phyloP scores from a whole-genome alignment of 805 yeast species.

The Lachancea dasiensis region DNA sequence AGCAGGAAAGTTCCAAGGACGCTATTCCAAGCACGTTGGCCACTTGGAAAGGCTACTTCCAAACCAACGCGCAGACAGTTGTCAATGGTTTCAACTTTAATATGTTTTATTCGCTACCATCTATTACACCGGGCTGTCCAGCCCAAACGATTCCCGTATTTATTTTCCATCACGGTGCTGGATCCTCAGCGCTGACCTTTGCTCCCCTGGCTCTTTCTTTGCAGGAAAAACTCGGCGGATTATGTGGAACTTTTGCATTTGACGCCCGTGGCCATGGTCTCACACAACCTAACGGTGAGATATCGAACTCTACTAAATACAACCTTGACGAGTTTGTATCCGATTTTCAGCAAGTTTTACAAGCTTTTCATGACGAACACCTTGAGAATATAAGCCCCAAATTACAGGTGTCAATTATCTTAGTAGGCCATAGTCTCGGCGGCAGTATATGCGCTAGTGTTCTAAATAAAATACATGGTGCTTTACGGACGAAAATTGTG shows the following conservation, averaged over 20 bases:
- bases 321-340: constrained; percentile 45
- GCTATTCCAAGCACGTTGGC: constrained; percentile 4
- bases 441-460: constrained; percentile 73
- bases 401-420: constrained; percentile 36
- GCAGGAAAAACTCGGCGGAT: constrained; percentile 28
- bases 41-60: constrained; percentile 25
- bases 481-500: constrained; percentile 33
- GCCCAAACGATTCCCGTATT: constrained; percentile 46
- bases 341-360: constrained; percentile 53
- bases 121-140: no score
- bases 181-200: constrained; percentile 79
- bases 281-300: constrained; percentile 27
- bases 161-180: constrained; percentile 91
- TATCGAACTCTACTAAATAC: constrained; percentile 26
- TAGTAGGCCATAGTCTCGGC: constrained; percentile 90
- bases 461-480: constrained; percentile 24
- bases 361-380: constrained; percentile 30
- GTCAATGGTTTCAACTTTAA: constrained; percentile 35
- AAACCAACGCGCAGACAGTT: constrained; percentile 12
- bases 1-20: no score
- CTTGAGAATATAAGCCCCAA: constrained; percentile 9
- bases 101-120: constrained; percentile 56
- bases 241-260: constrained; percentile 61
- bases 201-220: constrained; percentile 43
- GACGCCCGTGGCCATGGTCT: constrained; percentile 87